phyloP scores from a whole-genome alignment of 192 early-diverging fungal genomes.

The Coemansia sp. region DNA sequence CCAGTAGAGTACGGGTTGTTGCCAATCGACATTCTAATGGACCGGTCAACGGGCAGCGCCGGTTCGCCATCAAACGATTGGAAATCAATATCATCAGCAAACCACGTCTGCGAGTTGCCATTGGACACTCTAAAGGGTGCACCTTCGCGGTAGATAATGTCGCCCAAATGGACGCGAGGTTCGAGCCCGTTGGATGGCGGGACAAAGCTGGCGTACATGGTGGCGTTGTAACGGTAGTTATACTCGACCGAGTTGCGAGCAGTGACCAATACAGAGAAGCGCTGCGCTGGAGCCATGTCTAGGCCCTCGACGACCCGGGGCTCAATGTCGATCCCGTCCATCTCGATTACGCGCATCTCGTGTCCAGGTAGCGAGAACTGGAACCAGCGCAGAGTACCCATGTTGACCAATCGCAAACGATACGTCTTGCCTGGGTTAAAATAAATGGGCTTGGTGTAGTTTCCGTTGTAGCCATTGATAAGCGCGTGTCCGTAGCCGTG shows the following conservation, averaged over 20 bases:
- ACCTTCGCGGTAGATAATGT: conserved; percentile 58
- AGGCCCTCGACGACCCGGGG: conserved; percentile 57
- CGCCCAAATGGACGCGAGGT: conserved; percentile 52
- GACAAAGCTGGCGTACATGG: conserved; percentile 56
- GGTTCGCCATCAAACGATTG: conserved; percentile 50
- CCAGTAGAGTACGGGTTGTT: conserved; percentile 63
- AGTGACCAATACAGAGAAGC: conserved; percentile 74
- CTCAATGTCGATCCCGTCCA: conserved; percentile 66
- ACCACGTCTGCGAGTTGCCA: neutral
- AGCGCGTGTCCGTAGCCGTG: conserved; percentile 56
- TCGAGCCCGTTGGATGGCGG: conserved; percentile 48
- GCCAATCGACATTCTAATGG: conserved; percentile 49
- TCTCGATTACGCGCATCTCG: conserved; percentile 74
- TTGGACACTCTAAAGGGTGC: conserved; percentile 45
- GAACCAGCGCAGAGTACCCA: conserved; percentile 67
- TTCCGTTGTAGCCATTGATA: conserved; percentile 48
- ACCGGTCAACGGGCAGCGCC: conserved; percentile 51
- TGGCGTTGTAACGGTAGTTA: conserved; percentile 72
- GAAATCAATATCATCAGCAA: conserved; percentile 50
- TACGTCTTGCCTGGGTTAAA: conserved; percentile 76
- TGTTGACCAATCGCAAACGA: conserved; percentile 77
- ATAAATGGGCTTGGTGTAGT: conserved; percentile 48
- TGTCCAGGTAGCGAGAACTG: conserved; percentile 74
- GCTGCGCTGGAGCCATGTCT: conserved; percentile 67
- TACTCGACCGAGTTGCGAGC: conserved; percentile 55